Evolutionary conservation across 768 basidiomycete species (phyloP), one percentile per base, ranked within the genome.

Genomic region (Suillus occidentalis): DNA sequence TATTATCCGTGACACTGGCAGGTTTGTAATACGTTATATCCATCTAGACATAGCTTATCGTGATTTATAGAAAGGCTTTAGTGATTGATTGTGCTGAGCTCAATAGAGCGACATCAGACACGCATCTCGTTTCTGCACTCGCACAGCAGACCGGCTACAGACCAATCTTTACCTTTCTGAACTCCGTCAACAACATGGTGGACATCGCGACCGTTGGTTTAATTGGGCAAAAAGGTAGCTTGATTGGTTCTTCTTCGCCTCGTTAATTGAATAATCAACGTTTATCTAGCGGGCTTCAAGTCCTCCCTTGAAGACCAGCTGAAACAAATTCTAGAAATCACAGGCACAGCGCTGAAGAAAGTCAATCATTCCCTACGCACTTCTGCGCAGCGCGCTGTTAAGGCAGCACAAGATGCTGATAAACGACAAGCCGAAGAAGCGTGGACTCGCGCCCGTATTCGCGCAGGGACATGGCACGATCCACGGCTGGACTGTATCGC

Each of bases 161-260:
- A 83, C 96, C 95, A 6, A 83, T 94, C 7, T 96, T 97, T 77
- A 89, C 89, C 6, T 91, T 95, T 78, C 79, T 94, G 58, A 88
- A 89, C 70, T 94, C 91, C 0, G 77, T 94, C 72, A 91, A 85
- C 70, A 90, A 86, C 67, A 77, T 99, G 63, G 86, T 98, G 66
- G 97, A 99, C 73, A 83, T 99, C n/a, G 95, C 94, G 1, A 90
- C 89, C 65, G 85, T 95, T 50, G 96, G 96, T 2, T 72, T 99
- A n/a, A 97, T 97, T 69, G 97, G 97, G 3, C 94, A 97, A 72
- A 98, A 98, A 80, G 86, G 93, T 90, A 62, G 49, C 58, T 63
- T 31, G 8, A 61, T 6, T 10, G 31, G 18, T 13, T 53, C 18
- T 40, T 58, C 6, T 2, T 1, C 40, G 28, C 40, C 45, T 56